Conservation (phyloP, 2,329 filamentous ascomycete genomes). For the Scorias spongiosa region DNA sequence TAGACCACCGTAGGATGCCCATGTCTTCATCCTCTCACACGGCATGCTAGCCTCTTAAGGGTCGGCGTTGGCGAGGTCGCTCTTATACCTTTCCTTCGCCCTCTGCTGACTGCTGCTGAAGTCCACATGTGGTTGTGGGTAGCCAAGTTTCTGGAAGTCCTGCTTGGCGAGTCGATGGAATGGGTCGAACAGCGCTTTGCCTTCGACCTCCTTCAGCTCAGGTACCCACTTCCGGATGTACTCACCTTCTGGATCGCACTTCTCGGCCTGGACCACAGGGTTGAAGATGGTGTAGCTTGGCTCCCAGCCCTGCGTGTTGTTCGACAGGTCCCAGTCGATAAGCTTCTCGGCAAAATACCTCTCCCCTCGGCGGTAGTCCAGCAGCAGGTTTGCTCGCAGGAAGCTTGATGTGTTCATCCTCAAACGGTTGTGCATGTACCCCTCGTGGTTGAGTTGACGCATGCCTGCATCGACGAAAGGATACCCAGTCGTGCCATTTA, state of each 20-base stretch:
- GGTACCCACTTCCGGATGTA: slow-evolving; percentile 76
- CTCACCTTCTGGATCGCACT: slow-evolving; percentile 62
- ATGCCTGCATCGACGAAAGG: slow-evolving; percentile 38
- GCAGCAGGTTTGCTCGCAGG: slow-evolving; percentile 32
- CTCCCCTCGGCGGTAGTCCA: slow-evolving; percentile 36
- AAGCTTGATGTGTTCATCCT: slow-evolving; percentile 37
- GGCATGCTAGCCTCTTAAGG: slow-evolving; percentile 7
- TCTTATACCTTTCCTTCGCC: slow-evolving; percentile 29
- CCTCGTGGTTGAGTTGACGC: slow-evolving; percentile 33
- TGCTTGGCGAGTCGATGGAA: slow-evolving; percentile 27
- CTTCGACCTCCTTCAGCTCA: slow-evolving; percentile 44
- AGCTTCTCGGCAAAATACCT: slow-evolving; percentile 37
- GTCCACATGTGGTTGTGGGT: slow-evolving; percentile 31
- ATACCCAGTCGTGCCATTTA: slow-evolving; percentile 30
- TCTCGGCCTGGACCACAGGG: slow-evolving; percentile 68
- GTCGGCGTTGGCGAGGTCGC: slow-evolving; percentile 27
- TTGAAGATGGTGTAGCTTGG: slow-evolving; percentile 36
- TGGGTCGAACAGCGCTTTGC: slow-evolving; percentile 36
- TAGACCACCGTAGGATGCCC: no score
- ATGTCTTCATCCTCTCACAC: not conserved
- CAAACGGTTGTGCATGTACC: slow-evolving; percentile 37
- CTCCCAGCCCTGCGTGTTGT: slow-evolving; percentile 39
- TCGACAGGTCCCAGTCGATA: slow-evolving; percentile 32
- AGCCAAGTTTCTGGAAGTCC: slow-evolving; percentile 35
- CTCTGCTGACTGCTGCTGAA: slow-evolving; percentile 28